phyloP scores from a whole-genome alignment of 2,329 filamentous ascomycete genomes.

The Colletotrichum australisinense region DNA sequence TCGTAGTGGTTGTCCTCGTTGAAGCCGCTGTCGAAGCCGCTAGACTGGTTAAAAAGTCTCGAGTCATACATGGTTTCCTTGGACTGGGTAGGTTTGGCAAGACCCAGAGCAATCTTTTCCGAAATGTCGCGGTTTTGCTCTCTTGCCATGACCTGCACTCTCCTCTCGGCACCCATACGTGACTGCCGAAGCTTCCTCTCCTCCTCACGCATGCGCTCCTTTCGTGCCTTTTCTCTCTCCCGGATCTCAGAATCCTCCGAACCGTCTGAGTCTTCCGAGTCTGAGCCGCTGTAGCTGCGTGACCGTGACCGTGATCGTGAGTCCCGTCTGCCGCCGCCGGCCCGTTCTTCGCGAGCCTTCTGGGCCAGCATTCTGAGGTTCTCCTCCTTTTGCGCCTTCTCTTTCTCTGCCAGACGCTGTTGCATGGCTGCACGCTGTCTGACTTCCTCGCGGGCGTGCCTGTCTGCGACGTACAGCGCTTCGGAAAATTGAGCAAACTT shows the following conservation, averaged over 20 bases:
- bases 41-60: conserved; percentile 91
- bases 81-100: conserved; percentile 93
- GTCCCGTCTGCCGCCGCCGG: conserved; percentile 60
- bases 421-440: conserved; percentile 94
- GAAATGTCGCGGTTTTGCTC: conserved; percentile 98
- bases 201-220: conserved; percentile 83
- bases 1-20: conserved; percentile 99
- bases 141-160: conserved; percentile 90
- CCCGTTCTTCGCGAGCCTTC: conserved; percentile 88
- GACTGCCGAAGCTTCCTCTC: conserved; percentile 93
- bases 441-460: conserved; percentile 95
- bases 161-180: conserved; percentile 93
- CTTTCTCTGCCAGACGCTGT: conserved; percentile 94
- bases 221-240: conserved; percentile 81
- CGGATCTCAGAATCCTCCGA: conserved; percentile 77
- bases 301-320: conserved; percentile 54
- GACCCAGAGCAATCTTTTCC: conserved; percentile 93
- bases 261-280: conserved; percentile 60
- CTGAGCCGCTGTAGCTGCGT: conserved; percentile 64
- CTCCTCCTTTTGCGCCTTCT: conserved; percentile 94
- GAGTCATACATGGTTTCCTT: conserved; percentile 98
- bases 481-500: conserved; percentile 98
- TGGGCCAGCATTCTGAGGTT: conserved; percentile 88
- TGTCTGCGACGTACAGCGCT: conserved; percentile 91
- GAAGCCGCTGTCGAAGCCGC: conserved; percentile 90